Percentiles rank a stretch among this genome's conserved stretches.
Evolutionary conservation across 805 yeast genomes (phyloP).

Genomic region (Hanseniaspora taiwanica): DNA sequence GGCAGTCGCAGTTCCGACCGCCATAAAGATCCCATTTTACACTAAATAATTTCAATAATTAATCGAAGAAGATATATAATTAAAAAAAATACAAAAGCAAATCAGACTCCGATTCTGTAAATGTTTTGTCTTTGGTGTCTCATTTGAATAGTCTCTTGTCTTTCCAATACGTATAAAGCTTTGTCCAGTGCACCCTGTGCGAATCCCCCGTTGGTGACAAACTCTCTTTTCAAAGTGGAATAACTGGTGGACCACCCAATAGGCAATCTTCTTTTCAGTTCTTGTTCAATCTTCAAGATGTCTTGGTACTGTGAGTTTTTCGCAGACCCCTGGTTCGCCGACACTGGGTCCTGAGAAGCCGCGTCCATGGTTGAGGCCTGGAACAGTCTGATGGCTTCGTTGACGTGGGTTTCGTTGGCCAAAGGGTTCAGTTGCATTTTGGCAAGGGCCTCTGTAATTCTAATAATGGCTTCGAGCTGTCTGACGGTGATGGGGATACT

Average conservation of each 20-base stretch:
- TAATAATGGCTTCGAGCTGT: slow-evolving; percentile 92
- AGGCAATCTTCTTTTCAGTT: slow-evolving; percentile 79
- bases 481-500: slow-evolving; percentile 95
- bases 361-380: slow-evolving; percentile 98
- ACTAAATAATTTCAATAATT: too few relatives aligned
- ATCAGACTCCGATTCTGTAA: slow-evolving; percentile 56
- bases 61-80: neutral
- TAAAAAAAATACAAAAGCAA: neutral
- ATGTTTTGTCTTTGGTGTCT: slow-evolving; percentile 78
- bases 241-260: slow-evolving; percentile 94
- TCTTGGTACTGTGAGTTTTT: slow-evolving; percentile 49
- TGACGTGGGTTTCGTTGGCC: slow-evolving; percentile 81
- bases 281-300: slow-evolving; percentile 68
- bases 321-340: slow-evolving; percentile 37
- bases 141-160: slow-evolving; percentile 77
- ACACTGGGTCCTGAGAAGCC: slow-evolving; percentile 31
- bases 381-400: slow-evolving; percentile 87
- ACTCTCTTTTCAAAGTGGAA: slow-evolving; percentile 69
- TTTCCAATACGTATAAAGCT: slow-evolving; percentile 69
- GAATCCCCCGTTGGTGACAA: slow-evolving; percentile 52
- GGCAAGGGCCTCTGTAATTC: slow-evolving; percentile 90
- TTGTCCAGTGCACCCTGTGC: slow-evolving; percentile 65
- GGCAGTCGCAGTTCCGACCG: too few relatives aligned
- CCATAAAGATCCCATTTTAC: too few relatives aligned
- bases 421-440: slow-evolving; percentile 71